A percentile compares a stretch with the other conserved stretches of the same genome.
phyloP scores from a whole-genome alignment of 139 green algal species.

The Bryopsis sp. region DNA sequence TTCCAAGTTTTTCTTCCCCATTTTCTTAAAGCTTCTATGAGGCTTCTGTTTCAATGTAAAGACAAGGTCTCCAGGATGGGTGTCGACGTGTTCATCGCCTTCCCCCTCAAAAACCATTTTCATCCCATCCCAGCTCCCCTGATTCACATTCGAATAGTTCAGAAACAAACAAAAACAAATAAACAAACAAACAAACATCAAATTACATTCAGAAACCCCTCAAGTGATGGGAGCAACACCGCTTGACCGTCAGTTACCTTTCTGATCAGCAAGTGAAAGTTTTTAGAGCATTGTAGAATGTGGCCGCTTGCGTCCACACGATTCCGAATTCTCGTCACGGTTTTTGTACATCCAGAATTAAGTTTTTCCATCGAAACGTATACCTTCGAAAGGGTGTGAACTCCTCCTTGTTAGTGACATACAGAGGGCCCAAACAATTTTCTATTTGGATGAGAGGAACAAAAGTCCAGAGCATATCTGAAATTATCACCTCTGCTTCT shows the following conservation, averaged over 20 bases:
- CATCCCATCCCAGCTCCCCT: conserved; percentile 5
- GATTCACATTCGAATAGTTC: too few species aligned
- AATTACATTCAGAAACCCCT: too few species aligned
- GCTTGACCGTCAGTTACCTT: too few species aligned
- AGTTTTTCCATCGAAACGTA: conserved; percentile 8
- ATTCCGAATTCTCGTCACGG: neutral
- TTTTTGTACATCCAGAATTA: conserved; percentile 8
- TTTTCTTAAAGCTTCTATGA: conserved; percentile 6
- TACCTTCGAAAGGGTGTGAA: neutral
- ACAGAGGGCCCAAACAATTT: too few species aligned
- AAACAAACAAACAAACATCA: too few species aligned
- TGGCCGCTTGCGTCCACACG: neutral
- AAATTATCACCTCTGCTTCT: conserved; percentile 2
- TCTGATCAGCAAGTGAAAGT: conserved; percentile 1
- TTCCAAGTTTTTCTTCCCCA: conserved; percentile 2
- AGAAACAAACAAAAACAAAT: too few species aligned
- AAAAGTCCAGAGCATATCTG: too few species aligned
- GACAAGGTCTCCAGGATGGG: conserved; percentile 14
- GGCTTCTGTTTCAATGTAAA: neutral
- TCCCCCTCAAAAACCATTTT: conserved; percentile 8
- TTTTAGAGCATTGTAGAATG: neutral
- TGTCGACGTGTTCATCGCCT: conserved; percentile 12
- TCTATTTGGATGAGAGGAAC: too few species aligned
- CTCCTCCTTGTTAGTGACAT: neutral
- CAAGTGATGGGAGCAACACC: too few species aligned